Evolutionary conservation across 495 filamentous ascomycete species (phyloP).

Genomic region (Bombardia bombarda): DNA sequence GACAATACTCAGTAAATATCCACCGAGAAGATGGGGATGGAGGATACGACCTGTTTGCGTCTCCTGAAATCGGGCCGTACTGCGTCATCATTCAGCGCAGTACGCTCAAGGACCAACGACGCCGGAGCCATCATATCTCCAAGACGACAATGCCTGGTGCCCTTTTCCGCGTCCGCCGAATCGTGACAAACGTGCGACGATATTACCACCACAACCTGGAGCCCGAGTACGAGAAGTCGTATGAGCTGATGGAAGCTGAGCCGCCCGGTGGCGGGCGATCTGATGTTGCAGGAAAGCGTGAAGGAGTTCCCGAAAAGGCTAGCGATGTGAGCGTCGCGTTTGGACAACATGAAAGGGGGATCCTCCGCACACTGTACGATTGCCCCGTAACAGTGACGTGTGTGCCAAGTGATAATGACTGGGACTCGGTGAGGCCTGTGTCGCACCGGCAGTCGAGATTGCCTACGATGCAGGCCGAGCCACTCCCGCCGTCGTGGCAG

Average conservation of each 20-base stretch:
- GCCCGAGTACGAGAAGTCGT: conserved; percentile 11
- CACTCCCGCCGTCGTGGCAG: conserved; percentile 14
- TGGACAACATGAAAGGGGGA: not conserved
- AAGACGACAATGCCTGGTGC: conserved; percentile 7
- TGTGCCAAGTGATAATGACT: too few relatives aligned
- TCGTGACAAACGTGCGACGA: too few relatives aligned
- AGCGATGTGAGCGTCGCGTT: too few relatives aligned
- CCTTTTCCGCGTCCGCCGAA: conserved; percentile 10
- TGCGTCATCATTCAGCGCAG: conserved; percentile 13
- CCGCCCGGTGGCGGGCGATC: too few relatives aligned
- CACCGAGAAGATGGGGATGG: conserved; percentile 15
- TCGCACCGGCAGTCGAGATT: too few relatives aligned
- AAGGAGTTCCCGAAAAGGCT: too few relatives aligned
- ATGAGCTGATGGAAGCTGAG: too few relatives aligned
- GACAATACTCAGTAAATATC: conserved; percentile 7
- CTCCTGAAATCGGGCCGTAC: conserved; percentile 13
- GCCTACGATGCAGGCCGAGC: not conserved
- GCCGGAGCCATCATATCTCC: not conserved
- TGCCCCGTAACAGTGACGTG: conserved; percentile 14
- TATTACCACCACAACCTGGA: conserved; percentile 9
- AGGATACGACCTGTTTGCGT: conserved; percentile 12
- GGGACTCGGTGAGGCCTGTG: too few relatives aligned
- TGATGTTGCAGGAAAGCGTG: conserved; percentile 11
- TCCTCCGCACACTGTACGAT: conserved; percentile 13
- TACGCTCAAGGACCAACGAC: too few relatives aligned